Conservation (phyloP, 2,329 filamentous ascomycete genomes). For the Beauveria australis region DNA sequence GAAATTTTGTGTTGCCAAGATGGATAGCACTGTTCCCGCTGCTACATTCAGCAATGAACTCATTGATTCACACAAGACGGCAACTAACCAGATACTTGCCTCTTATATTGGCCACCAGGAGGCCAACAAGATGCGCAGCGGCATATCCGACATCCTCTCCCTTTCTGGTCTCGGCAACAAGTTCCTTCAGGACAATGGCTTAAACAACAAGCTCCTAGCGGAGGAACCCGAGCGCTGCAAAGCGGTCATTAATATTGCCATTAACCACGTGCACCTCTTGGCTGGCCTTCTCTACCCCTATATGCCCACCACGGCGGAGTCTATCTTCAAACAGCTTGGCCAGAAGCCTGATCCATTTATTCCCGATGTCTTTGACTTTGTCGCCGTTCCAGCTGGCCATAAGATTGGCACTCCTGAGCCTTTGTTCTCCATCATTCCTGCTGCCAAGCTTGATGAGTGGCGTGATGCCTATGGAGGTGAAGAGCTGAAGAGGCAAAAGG, state of each 20-base stretch:
- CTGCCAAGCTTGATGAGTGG: slow-evolving; percentile 78
- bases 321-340: slow-evolving; percentile 72
- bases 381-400: slow-evolving; percentile 62
- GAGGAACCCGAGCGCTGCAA: slow-evolving; percentile 47
- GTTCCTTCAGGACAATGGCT: slow-evolving; percentile 42
- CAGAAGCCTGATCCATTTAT: slow-evolving; percentile 44
- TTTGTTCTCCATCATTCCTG: slow-evolving; percentile 75
- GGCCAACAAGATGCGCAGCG: slow-evolving; percentile 61
- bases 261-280: slow-evolving; percentile 77
- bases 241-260: slow-evolving; percentile 63
- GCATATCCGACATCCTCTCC: slow-evolving; percentile 56
- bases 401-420: slow-evolving; percentile 72
- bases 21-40: slow-evolving; percentile 59
- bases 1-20: slow-evolving; percentile 71
- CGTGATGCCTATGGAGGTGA: slow-evolving; percentile 63
- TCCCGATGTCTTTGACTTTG: slow-evolving; percentile 57
- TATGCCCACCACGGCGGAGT: slow-evolving; percentile 69
- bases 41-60: slow-evolving; percentile 47
- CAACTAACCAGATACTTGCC: slow-evolving; percentile 58
- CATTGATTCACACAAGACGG: slow-evolving; percentile 46
- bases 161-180: slow-evolving; percentile 52
- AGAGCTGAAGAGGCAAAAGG: slow-evolving; percentile 61
- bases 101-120: slow-evolving; percentile 63
- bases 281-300: slow-evolving; percentile 74
- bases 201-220: slow-evolving; percentile 46